Conservation (phyloP, 1,284 basidiomycete species). For the Pterulicium gracile region DNA sequence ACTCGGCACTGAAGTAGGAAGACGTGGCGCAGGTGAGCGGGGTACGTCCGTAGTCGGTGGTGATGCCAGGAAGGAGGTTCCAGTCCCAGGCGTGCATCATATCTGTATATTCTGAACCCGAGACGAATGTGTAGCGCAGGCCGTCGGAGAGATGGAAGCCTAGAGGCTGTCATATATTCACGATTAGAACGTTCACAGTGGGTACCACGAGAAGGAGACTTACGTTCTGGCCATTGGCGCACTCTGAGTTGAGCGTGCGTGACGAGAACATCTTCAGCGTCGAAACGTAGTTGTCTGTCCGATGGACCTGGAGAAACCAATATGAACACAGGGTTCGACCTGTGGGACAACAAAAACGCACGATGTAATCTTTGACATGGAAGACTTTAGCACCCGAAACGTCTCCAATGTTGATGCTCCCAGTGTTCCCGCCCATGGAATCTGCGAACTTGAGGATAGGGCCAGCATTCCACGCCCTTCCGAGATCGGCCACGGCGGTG, state of each 20-base stretch:
- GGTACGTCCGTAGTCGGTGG: constrained; percentile 28
- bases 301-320: no score
- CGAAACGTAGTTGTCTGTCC: constrained; percentile 30
- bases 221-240: constrained; percentile 24
- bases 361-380: constrained; percentile 40
- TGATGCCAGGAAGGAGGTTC: constrained; percentile 41
- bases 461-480: constrained; percentile 23
- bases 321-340: no score
- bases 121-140: constrained; percentile 32
- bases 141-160: constrained; percentile 41
- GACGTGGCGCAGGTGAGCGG: constrained; percentile 22
- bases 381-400: constrained; percentile 34
- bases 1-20: constrained; percentile 20
- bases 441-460: constrained; percentile 19
- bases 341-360: no score
- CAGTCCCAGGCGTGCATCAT: constrained; percentile 41
- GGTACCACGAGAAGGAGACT: not conserved
- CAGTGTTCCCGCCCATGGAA: constrained; percentile 21
- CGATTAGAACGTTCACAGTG: not conserved
- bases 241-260: constrained; percentile 35
- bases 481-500: constrained; percentile 26
- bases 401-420: constrained; percentile 26
- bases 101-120: constrained; percentile 39
- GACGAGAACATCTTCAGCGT: constrained; percentile 37
- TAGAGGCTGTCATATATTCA: constrained; percentile 17